Conservation (phyloP, 2,329 filamentous ascomycete species). For the Colletotrichum chlorophyti region DNA sequence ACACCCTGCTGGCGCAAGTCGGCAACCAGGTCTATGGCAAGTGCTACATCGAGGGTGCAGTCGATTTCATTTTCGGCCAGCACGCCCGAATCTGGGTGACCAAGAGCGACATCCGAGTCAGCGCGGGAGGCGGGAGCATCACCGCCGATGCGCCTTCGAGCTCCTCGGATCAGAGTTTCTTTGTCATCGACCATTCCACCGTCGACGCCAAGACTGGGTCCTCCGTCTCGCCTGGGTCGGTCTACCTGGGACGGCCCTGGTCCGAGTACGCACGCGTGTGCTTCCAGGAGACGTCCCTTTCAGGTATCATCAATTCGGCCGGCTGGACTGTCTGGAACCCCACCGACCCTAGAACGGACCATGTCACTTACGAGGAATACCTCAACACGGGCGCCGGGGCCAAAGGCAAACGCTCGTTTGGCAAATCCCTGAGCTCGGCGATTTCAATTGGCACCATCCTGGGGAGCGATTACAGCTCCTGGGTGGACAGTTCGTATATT, state of each 20-base stretch:
- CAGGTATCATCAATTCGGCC: conserved; percentile 55
- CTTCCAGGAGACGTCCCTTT: conserved; percentile 55
- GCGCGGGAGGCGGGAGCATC: conserved; percentile 40
- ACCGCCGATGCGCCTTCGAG: conserved; percentile 51
- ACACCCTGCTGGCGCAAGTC: conserved; percentile 47
- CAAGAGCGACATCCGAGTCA: conserved; percentile 37
- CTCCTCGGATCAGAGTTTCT: conserved; percentile 52
- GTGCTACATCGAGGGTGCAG: conserved; percentile 52
- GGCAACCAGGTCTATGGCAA: conserved; percentile 54
- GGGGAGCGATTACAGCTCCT: too few species aligned
- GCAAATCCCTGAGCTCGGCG: too few species aligned
- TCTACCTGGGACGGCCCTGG: conserved; percentile 62
- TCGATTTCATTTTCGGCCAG: conserved; percentile 54
- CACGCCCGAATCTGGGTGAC: conserved; percentile 38
- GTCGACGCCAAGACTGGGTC: conserved; percentile 33
- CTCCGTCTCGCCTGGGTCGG: too few species aligned
- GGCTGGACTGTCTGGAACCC: conserved; percentile 58
- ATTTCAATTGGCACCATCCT: too few species aligned
- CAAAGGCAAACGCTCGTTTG: too few species aligned
- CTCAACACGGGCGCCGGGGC: conserved; percentile 57
- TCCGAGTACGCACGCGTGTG: conserved; percentile 56
- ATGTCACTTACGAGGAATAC: conserved; percentile 60
- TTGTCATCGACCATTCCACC: conserved; percentile 35
- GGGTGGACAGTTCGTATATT: too few species aligned
- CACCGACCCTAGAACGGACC: conserved; percentile 44